A percentile compares a stretch with the other conserved stretches of the same genome.
Evolutionary conservation across 768 basidiomycete species (phyloP).

Genomic region (Pulveroboletus sp.): DNA sequence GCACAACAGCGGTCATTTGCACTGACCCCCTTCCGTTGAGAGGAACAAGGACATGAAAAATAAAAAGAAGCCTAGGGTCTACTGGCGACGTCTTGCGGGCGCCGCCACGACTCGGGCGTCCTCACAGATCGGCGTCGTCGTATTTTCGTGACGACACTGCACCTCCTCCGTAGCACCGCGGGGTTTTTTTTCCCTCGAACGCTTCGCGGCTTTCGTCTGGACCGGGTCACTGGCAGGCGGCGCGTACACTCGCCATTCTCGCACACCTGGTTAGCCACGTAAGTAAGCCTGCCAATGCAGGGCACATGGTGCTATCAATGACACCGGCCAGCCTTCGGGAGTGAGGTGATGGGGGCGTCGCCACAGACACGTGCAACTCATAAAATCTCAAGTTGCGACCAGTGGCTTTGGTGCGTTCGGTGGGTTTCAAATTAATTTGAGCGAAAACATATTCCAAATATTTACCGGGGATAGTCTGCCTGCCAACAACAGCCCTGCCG

Average conservation of each 20-base stretch:
- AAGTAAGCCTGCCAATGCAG: neutral
- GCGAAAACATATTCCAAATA: neutral
- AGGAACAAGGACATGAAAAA: too few relatives aligned
- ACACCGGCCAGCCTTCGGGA: neutral
- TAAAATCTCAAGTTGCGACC: neutral
- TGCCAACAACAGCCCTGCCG: neutral
- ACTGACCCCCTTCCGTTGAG: neutral
- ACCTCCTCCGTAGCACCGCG: neutral
- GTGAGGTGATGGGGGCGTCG: neutral
- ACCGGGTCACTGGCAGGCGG: neutral
- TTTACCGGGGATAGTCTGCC: neutral
- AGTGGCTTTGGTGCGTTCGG: neutral
- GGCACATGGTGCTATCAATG: conserved; percentile 1
- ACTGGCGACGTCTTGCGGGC: conserved; percentile 1
- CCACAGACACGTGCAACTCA: conserved; percentile 1
- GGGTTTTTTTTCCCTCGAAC: neutral
- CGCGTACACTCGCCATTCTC: neutral
- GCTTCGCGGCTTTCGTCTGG: neutral
- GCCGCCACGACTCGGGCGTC: conserved; percentile 1
- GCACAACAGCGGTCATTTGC: conserved; percentile 12
- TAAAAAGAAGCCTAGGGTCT: neutral
- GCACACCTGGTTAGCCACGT: neutral
- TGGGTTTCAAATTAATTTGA: neutral
- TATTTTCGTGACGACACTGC: conserved; percentile 1
- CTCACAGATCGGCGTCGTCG: conserved; percentile 2